A percentile compares a stretch with the other conserved stretches of the same genome.
phyloP scores from a whole-genome alignment of 176 grass and related monocot species.

The Lolium perenne region DNA sequence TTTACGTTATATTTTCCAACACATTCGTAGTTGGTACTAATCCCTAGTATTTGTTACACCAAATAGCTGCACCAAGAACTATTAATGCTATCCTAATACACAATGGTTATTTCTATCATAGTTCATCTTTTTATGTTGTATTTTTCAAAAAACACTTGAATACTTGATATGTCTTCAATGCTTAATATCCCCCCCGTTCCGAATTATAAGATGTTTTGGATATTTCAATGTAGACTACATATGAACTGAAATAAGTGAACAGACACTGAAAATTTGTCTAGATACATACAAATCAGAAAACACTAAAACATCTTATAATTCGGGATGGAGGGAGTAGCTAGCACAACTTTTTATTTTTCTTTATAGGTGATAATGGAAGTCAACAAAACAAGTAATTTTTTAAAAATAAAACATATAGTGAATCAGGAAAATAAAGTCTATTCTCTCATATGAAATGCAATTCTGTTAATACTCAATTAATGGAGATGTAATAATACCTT shows the following conservation, averaged over 20 bases:
- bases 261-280: too few species aligned
- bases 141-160: too few species aligned
- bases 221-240: too few species aligned
- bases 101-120: neutral
- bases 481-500: conserved; percentile 59
- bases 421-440: conserved; percentile 22
- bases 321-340: too few species aligned
- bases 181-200: too few species aligned
- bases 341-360: neutral
- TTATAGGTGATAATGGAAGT: neutral
- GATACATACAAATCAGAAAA: too few species aligned
- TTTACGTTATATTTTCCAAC: neutral
- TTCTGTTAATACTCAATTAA: neutral
- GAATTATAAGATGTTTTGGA: too few species aligned
- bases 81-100: neutral
- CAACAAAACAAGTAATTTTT: conserved; percentile 1
- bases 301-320: too few species aligned
- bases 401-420: neutral
- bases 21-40: neutral
- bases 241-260: too few species aligned
- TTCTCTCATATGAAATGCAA: neutral
- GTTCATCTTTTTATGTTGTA: too few species aligned
- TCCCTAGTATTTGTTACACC: neutral
- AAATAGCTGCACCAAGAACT: neutral
- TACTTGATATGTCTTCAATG: too few species aligned